A percentile compares a stretch with the other conserved stretches of the same genome.
Conservation (phyloP, 2,329 filamentous ascomycete genomes). For the Colletotrichum tanaceti region DNA sequence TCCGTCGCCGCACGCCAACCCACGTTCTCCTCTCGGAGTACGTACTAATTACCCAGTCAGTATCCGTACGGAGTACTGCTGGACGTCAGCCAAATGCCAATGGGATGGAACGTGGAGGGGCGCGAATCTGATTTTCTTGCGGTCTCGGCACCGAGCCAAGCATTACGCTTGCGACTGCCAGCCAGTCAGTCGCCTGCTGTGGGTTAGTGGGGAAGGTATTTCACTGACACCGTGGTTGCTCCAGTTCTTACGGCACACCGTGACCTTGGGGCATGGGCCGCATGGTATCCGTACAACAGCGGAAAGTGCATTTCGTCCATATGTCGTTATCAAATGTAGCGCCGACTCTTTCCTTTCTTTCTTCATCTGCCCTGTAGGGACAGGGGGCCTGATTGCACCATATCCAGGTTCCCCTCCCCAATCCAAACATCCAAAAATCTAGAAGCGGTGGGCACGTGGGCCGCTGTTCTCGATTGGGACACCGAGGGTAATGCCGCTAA, state of each 20-base stretch:
- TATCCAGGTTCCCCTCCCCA: not conserved
- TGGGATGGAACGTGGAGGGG: slow-evolving; percentile 9
- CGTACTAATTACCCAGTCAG: not conserved
- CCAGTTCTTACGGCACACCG: not conserved
- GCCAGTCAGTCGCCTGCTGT: slow-evolving; percentile 32
- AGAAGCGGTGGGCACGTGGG: slow-evolving; percentile 20
- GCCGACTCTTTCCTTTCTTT: not conserved
- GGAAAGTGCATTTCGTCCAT: slow-evolving; percentile 5
- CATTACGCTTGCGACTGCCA: slow-evolving; percentile 11
- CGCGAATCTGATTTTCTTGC: slow-evolving; percentile 31
- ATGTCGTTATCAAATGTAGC: not conserved
- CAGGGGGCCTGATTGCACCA: slow-evolving; percentile 27
- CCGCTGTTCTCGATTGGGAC: slow-evolving; percentile 31
- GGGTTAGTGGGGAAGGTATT: slow-evolving; percentile 18
- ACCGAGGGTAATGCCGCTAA: slow-evolving; percentile 33
- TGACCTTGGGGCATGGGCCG: not conserved
- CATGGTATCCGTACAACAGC: slow-evolving; percentile 4
- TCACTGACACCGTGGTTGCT: not conserved
- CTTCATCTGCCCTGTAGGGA: no score
- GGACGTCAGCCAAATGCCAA: slow-evolving; percentile 15
- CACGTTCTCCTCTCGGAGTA: not conserved
- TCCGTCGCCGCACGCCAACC: not conserved
- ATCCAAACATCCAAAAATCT: not conserved
- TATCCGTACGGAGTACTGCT: not conserved
- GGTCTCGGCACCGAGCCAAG: slow-evolving; percentile 36